These are phyloP conservation scores for Purpureocillium takamizusanense DNA, from an alignment of 2,329 filamentous ascomycete species.

Conservation along the genomic window DNA sequence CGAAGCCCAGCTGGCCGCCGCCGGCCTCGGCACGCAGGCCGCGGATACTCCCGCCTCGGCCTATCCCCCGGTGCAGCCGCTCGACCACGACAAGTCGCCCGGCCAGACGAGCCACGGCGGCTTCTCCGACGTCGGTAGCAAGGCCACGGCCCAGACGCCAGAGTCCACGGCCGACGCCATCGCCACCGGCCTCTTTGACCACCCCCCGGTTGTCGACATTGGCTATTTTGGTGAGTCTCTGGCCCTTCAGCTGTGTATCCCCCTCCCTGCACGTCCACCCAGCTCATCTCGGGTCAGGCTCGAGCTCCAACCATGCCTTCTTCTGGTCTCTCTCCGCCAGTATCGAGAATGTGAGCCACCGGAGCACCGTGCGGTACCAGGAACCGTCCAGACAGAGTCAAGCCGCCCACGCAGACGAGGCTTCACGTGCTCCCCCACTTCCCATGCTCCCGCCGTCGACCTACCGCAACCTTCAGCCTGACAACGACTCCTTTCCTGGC, in stretches of 20 bases:
- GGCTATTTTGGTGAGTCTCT: slow-evolving; percentile 14
- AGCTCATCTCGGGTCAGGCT: no score
- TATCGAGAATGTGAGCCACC: slow-evolving; percentile 15
- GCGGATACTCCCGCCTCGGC: neutral
- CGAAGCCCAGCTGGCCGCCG: slow-evolving; percentile 10
- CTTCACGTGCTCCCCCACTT: neutral
- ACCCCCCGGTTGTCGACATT: slow-evolving; percentile 14
- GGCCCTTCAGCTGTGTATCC: neutral
- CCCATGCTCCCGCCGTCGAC: no score
- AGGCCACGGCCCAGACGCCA: slow-evolving; percentile 5
- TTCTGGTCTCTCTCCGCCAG: slow-evolving; percentile 16
- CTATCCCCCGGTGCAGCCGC: neutral
- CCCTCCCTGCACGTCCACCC: no score
- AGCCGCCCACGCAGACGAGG: neutral
- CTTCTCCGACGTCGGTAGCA: neutral
- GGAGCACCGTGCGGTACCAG: slow-evolving; percentile 5
- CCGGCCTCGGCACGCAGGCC: neutral
- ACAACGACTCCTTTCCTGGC: slow-evolving; percentile 9
- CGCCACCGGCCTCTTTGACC: slow-evolving; percentile 18
- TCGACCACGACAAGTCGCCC: neutral
- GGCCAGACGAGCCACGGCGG: slow-evolving; percentile 1
- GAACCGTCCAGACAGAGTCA: slow-evolving; percentile 2
- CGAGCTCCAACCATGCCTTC: slow-evolving; percentile 20
- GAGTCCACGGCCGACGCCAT: slow-evolving; percentile 17
- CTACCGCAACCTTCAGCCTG: neutral